Evolutionary conservation across 352 stramenopile genomes (phyloP).

Genomic region (Pythium rishiriense): DNA sequence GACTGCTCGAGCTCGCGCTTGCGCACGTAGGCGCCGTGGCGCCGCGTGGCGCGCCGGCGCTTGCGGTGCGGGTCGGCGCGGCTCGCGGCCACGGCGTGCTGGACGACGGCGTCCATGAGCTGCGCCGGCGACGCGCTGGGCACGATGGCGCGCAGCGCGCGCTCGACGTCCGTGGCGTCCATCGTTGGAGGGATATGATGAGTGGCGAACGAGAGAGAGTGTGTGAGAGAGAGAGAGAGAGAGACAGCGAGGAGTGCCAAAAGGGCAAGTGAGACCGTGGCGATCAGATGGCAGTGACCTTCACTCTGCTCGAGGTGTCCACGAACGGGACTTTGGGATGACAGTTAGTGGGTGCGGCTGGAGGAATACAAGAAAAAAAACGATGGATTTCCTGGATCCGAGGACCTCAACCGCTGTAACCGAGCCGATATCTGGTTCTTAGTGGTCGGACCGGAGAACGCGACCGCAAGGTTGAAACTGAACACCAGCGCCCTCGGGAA

Average conservation of each 20-base stretch:
- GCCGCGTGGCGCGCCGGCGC: slow-evolving; percentile 9
- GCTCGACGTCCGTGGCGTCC: slow-evolving; percentile 16
- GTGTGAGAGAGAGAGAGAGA: neutral
- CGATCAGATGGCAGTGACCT: neutral
- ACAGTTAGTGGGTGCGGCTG: no score
- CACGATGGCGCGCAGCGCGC: slow-evolving; percentile 23
- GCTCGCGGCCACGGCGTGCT: slow-evolving; percentile 13
- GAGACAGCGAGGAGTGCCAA: no score
- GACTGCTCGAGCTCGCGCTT: slow-evolving; percentile 22
- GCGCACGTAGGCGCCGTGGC: slow-evolving; percentile 24
- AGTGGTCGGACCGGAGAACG: no score
- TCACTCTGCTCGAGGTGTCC: neutral
- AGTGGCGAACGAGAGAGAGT: no score
- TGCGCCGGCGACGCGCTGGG: slow-evolving; percentile 12
- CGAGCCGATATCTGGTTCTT: no score
- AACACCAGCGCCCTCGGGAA: no score
- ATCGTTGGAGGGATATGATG: neutral
- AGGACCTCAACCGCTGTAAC: no score
- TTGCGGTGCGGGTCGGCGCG: slow-evolving; percentile 2
- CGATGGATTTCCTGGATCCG: no score
- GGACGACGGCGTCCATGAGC: slow-evolving; percentile 26
- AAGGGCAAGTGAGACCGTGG: neutral
- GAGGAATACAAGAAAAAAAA: no score
- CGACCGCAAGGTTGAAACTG: no score
- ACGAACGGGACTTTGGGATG: neutral